A percentile compares a stretch with the other conserved stretches of the same genome.
Conservation (phyloP, 805 yeast species). For the Schwanniomyces pseudopolymorphus region DNA sequence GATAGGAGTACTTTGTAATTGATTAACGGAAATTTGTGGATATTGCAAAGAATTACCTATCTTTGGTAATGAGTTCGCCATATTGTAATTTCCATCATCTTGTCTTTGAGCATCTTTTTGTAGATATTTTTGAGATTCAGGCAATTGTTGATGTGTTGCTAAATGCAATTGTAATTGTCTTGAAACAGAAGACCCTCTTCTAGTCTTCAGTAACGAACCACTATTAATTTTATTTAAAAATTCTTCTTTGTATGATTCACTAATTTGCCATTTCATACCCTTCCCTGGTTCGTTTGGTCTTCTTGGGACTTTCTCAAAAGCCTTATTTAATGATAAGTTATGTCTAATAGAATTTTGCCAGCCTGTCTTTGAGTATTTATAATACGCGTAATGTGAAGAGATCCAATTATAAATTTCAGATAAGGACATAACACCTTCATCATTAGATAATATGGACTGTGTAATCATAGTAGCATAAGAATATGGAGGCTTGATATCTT, state of each 20-base stretch:
- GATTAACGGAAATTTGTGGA: slow-evolving; percentile 13
- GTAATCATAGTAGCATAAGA: slow-evolving; percentile 98
- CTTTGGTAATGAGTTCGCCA: slow-evolving; percentile 18
- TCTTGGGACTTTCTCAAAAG: slow-evolving; percentile 96
- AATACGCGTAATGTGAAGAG: slow-evolving; percentile 82
- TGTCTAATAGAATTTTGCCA: slow-evolving; percentile 99
- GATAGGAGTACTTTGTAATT: slow-evolving; percentile 21
- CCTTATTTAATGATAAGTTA: slow-evolving; percentile 89
- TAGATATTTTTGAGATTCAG: slow-evolving; percentile 41
- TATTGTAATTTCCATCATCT: slow-evolving; percentile 16
- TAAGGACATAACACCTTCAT: slow-evolving; percentile 83
- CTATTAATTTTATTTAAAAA: slow-evolving; percentile 76
- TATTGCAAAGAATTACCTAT: slow-evolving; percentile 17
- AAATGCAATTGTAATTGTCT: slow-evolving; percentile 77
- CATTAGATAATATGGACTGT: slow-evolving; percentile 87
- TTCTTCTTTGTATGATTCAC: slow-evolving; percentile 80
- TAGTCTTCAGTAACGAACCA: slow-evolving; percentile 70
- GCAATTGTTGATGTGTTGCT: slow-evolving; percentile 54
- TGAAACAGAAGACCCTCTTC: slow-evolving; percentile 79
- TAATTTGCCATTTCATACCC: slow-evolving; percentile 99
- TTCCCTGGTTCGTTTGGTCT: slow-evolving; percentile 96
- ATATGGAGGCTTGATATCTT: slow-evolving; percentile 93
- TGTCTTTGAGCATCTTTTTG: slow-evolving; percentile 19
- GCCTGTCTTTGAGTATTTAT: slow-evolving; percentile 88
- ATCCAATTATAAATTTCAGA: slow-evolving; percentile 94